Evolutionary conservation across 371 early-diverging fungal species (phyloP).

Genomic region (Mucor circinelloides): DNA sequence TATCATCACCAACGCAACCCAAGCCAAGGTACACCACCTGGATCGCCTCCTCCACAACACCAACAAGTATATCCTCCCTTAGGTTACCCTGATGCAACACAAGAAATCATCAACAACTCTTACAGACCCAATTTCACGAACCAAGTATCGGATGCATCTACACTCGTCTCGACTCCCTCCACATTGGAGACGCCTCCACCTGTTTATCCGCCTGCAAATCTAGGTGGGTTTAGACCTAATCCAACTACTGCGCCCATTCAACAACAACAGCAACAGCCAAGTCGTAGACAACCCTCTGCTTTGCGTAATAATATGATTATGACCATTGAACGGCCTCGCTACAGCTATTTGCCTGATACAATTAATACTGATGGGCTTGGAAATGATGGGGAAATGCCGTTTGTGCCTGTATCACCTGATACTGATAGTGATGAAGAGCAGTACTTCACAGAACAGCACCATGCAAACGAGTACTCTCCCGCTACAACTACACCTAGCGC

Average conservation of each 20-base stretch:
- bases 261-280: not conserved
- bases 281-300: constrained; percentile 11
- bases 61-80: constrained; percentile 17
- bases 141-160: constrained; percentile 5
- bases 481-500: not conserved
- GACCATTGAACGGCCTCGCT: constrained; percentile 31
- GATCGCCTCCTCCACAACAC: constrained; percentile 9
- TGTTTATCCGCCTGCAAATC: not conserved
- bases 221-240: not conserved
- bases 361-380: constrained; percentile 2
- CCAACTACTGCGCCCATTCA: not conserved
- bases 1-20: constrained; percentile 8
- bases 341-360: constrained; percentile 12
- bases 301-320: constrained; percentile 21
- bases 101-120: constrained; percentile 22
- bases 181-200: not conserved
- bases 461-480: not conserved
- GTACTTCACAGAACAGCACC: constrained; percentile 5
- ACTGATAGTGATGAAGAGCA: constrained; percentile 28
- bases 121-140: constrained; percentile 19
- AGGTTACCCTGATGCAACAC: constrained; percentile 23
- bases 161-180: constrained; percentile 5
- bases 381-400: constrained; percentile 24
- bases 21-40: constrained; percentile 14
- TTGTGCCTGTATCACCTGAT: constrained; percentile 37